phyloP scores from a whole-genome alignment of 1,139 yeast species.

The Magnusiomyces magnusii region DNA sequence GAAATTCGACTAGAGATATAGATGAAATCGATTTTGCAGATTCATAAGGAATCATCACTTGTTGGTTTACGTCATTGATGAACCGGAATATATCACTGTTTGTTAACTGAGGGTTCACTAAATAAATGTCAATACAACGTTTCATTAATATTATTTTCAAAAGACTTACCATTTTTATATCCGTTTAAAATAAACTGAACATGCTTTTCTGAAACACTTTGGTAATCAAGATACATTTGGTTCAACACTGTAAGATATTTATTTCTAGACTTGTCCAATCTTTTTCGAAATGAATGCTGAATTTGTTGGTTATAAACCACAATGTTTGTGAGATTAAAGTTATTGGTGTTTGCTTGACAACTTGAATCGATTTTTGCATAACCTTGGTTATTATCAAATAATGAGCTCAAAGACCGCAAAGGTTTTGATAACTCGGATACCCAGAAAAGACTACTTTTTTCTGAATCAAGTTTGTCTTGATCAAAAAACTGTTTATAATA shows the following conservation, averaged over 20 bases:
- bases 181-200: neutral
- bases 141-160: no score
- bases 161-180: neutral
- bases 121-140: neutral
- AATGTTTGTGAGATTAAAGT: neutral
- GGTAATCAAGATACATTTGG: neutral
- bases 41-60: neutral
- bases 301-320: neutral
- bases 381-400: no score
- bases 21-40: neutral
- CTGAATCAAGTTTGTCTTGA: neutral
- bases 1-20: neutral
- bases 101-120: neutral
- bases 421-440: no score
- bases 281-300: neutral
- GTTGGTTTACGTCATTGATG: neutral
- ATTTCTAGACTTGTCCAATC: neutral
- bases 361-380: neutral
- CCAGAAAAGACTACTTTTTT: no score
- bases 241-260: neutral
- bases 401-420: no score
- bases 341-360: neutral
- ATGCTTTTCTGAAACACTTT: neutral
- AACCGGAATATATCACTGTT: neutral
- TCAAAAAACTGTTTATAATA: neutral